Evolutionary conservation across 345 rosid species (phyloP), one percentile per base, ranked within the genome.

Genomic region (Euphorbia peplus): DNA sequence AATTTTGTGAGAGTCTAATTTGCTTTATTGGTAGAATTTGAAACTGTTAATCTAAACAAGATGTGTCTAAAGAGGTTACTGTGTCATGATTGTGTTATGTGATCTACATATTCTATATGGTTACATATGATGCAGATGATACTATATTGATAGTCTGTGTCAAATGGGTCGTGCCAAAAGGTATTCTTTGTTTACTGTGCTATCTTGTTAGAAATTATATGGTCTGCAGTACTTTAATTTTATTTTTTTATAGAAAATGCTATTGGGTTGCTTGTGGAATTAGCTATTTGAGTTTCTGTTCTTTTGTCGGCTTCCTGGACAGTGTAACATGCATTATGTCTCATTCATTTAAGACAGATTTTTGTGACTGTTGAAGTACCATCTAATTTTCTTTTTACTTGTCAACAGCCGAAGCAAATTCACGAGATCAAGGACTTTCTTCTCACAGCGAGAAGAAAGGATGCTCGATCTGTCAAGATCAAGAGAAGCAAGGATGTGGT

Each of bases 401-500:
- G 30, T 22, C 3, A 30, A 67, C 78, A 91, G 97, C 97, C 96
- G 29, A 89, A 93, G 84, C 96, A 93, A 79, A 93, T 91, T 64
- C 91, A 88, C 9, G 98, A 93, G 86, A 91, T 91, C 73, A 93
- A 93, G 83, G 98, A 91, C 79, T 93, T 91, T 79, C 98, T 93
- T 74, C 85, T 93, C 50, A 93, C 97, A 18, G 97, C 96, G 15
- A 83, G 98, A 76, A 93, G 97, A 87, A 93, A 93, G 50, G 97
- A 93, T 73, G 97, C 92, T 0, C 82, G 89, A 62, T 86, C 95
- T 0, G 97, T 93, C 78, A 91, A 90, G 76, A 93, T 91, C 80
- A 91, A 88, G 92, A 86, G 83, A 76, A 83, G 92, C 86, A 86
- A 61, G 61, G 90, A 88, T 62, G 84, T 82, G 19, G 90, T 89